Conservation (phyloP, 176 grass and related monocot genomes). For the Pharus latifolius region DNA sequence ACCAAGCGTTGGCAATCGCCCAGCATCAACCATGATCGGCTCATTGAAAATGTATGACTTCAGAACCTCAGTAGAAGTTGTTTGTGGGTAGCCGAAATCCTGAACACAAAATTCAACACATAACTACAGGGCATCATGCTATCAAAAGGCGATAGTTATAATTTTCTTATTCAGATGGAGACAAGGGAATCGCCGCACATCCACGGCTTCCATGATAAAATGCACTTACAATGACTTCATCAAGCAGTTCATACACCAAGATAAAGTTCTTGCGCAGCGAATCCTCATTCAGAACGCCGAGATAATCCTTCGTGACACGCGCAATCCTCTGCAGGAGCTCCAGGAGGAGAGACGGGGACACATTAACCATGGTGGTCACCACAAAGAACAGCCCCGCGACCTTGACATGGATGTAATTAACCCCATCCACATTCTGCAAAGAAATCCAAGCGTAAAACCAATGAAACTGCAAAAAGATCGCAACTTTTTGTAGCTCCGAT, state of each 20-base stretch:
- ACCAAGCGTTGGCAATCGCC: conserved; percentile 78
- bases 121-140: conserved; percentile 5
- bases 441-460: background rate
- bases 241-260: conserved; percentile 93
- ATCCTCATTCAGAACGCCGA: conserved; percentile 89
- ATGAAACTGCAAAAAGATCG: conserved; percentile 7
- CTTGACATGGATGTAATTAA: conserved; percentile 99
- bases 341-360: conserved; percentile 88
- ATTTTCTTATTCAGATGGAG: conserved; percentile 2
- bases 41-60: conserved; percentile 99
- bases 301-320: conserved; percentile 94
- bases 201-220: background rate
- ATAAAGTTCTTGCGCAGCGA: conserved; percentile 91
- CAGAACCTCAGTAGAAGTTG: conserved; percentile 91
- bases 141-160: background rate
- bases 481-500: no score
- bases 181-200: background rate
- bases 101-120: conserved; percentile 29
- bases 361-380: conserved; percentile 90
- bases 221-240: conserved; percentile 94
- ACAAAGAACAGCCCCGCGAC: conserved; percentile 91
- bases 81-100: conserved; percentile 98
- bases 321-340: conserved; percentile 99
- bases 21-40: conserved; percentile 91
- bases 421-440: conserved; percentile 85